Conservation (phyloP, 306 rosid genomes). For the Oemleria cerasiformis region DNA sequence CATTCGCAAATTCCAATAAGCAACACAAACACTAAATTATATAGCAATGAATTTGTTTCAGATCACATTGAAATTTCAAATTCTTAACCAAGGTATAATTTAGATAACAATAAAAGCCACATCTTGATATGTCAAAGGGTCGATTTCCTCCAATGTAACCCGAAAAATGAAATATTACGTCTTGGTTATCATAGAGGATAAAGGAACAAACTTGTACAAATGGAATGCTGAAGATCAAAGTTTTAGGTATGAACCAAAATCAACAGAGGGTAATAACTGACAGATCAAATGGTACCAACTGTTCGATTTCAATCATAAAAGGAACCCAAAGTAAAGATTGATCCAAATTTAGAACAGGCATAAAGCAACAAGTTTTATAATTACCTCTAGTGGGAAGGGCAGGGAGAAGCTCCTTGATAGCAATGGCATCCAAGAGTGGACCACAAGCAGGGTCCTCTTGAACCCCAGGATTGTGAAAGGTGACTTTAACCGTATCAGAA, state of each 20-base stretch:
- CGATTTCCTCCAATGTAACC: too few species aligned
- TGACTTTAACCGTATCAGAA: conserved; percentile 44
- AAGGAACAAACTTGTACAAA: neutral
- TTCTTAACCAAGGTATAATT: too few species aligned
- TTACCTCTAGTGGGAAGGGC: conserved; percentile 73
- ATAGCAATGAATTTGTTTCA: too few species aligned
- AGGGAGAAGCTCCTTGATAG: conserved; percentile 73
- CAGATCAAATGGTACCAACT: too few species aligned
- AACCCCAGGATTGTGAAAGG: conserved; percentile 86
- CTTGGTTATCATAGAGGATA: neutral
- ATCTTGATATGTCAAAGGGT: too few species aligned
- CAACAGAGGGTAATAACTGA: neutral
- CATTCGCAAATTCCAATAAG: neutral
- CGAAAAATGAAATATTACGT: neutral
- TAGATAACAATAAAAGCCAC: too few species aligned
- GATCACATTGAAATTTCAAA: too few species aligned
- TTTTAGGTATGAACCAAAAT: neutral
- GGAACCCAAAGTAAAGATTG: neutral
- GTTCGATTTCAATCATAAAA: neutral
- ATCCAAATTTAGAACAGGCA: neutral
- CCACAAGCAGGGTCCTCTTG: conserved; percentile 94
- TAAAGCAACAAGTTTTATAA: neutral
- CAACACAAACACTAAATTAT: neutral
- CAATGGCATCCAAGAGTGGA: conserved; percentile 90
- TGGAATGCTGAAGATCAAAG: neutral